Evolutionary conservation across 371 early-diverging fungal species (phyloP).

Genomic region (Mortierella sp.): DNA sequence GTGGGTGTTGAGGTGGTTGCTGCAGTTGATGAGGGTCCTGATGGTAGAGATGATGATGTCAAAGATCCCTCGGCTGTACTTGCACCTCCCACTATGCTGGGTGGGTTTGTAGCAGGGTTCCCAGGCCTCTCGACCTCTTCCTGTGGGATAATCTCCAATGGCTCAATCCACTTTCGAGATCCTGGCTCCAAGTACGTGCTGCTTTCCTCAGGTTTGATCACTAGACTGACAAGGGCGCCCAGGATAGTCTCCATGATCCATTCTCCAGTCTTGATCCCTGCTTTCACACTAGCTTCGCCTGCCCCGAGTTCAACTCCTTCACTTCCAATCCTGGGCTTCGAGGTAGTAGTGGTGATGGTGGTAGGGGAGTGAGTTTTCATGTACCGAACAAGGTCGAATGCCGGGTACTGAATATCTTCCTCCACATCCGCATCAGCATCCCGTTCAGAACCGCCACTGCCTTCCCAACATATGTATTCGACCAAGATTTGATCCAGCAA

Average conservation of each 20-base stretch:
- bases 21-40: background rate
- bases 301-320: background rate
- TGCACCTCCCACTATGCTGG: background rate
- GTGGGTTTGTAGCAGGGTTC: background rate
- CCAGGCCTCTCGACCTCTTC: background rate
- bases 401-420: background rate
- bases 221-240: conserved; percentile 34
- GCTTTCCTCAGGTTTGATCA: conserved; percentile 48
- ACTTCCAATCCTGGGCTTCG: background rate
- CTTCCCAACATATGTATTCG: conserved; percentile 47
- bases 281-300: background rate
- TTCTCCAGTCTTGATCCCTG: conserved; percentile 21
- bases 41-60: background rate
- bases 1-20: conserved; percentile 1
- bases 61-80: background rate
- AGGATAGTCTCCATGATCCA: conserved; percentile 41
- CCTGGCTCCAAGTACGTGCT: conserved; percentile 24
- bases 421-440: conserved; percentile 10
- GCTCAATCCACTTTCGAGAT: conserved; percentile 33
- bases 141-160: conserved; percentile 12
- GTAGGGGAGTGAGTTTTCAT: background rate
- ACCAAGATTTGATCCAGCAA: conserved; percentile 40
- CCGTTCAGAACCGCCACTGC: conserved; percentile 15
- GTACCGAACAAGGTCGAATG: conserved; percentile 2
- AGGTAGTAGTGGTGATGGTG: background rate